A percentile compares a stretch with the other conserved stretches of the same genome.
Evolutionary conservation across 441 rosid genomes (phyloP).

Genomic region (Capsella rubella): DNA sequence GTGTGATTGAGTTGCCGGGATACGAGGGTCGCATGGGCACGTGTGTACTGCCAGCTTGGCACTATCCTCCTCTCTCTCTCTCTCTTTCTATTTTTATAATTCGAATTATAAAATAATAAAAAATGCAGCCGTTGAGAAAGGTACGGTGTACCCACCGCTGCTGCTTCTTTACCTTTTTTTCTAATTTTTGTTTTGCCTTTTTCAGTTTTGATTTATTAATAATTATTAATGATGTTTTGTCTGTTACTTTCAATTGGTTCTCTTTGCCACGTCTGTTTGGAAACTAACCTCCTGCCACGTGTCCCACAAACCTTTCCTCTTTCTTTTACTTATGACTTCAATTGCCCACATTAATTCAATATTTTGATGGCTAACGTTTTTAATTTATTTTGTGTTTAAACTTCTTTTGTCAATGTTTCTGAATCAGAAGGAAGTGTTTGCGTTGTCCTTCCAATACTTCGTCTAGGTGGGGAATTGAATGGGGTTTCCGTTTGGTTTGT

Average conservation of each 20-base stretch:
- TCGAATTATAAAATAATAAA: not conserved
- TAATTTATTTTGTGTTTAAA: not conserved
- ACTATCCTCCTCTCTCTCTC: slow-evolving; percentile 16
- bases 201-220: not conserved
- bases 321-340: slow-evolving; percentile 4
- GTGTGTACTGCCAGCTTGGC: slow-evolving; percentile 46
- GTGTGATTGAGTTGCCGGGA: slow-evolving; percentile 45
- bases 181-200: not conserved
- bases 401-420: slow-evolving; percentile 12
- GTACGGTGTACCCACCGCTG: slow-evolving; percentile 46
- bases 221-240: slow-evolving; percentile 26
- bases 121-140: slow-evolving; percentile 43
- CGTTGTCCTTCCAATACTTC: slow-evolving; percentile 2
- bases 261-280: slow-evolving; percentile 39
- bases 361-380: slow-evolving; percentile 1
- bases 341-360: slow-evolving; percentile 7
- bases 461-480: slow-evolving; percentile 7
- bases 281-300: slow-evolving; percentile 15
- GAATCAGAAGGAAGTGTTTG: not conserved
- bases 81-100: not conserved
- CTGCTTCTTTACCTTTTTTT: slow-evolving; percentile 28
- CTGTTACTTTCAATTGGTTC: slow-evolving; percentile 32
- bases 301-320: not conserved
- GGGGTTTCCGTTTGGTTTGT: not conserved
- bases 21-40: slow-evolving; percentile 49